These are phyloP conservation scores for Pythium sp. DNA, from an alignment of 352 stramenopile species.

Conservation along the genomic window DNA sequence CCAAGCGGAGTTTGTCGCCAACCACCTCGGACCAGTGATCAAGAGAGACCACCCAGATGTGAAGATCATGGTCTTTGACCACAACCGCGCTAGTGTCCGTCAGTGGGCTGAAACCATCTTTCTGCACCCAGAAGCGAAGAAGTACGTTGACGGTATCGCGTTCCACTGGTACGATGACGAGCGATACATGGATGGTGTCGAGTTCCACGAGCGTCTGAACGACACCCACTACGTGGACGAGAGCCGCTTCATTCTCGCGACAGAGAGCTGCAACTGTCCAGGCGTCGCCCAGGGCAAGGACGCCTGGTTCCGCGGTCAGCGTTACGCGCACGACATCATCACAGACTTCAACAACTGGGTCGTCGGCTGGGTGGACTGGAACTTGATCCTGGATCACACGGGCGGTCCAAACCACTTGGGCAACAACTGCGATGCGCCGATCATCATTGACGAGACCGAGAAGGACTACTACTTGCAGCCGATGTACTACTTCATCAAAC, in stretches of 20 bases:
- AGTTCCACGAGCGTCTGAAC: slow-evolving; percentile 70
- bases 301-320: slow-evolving; percentile 84
- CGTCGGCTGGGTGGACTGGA: slow-evolving; percentile 92
- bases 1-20: slow-evolving; percentile 76
- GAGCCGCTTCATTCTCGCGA: slow-evolving; percentile 60
- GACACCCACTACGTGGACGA: slow-evolving; percentile 69
- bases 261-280: slow-evolving; percentile 77
- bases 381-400: slow-evolving; percentile 83
- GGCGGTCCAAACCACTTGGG: slow-evolving; percentile 88
- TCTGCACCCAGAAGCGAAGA: slow-evolving; percentile 45
- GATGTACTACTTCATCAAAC: slow-evolving; percentile 91
- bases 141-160: slow-evolving; percentile 89
- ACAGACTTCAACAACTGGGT: slow-evolving; percentile 88
- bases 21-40: slow-evolving; percentile 84
- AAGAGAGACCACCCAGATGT: slow-evolving; percentile 83
- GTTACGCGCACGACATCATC: slow-evolving; percentile 90
- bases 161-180: slow-evolving; percentile 88
- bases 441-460: slow-evolving; percentile 73
- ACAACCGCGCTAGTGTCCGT: slow-evolving; percentile 80
- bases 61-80: slow-evolving; percentile 91
- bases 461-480: slow-evolving; percentile 77
- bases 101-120: slow-evolving; percentile 77
- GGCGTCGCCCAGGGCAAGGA: slow-evolving; percentile 49
- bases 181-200: slow-evolving; percentile 68
- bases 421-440: slow-evolving; percentile 76